Base-by-base conservation (phyloP, 2,329 filamentous ascomycete genomes). In the Diplodia corticola region DNA sequence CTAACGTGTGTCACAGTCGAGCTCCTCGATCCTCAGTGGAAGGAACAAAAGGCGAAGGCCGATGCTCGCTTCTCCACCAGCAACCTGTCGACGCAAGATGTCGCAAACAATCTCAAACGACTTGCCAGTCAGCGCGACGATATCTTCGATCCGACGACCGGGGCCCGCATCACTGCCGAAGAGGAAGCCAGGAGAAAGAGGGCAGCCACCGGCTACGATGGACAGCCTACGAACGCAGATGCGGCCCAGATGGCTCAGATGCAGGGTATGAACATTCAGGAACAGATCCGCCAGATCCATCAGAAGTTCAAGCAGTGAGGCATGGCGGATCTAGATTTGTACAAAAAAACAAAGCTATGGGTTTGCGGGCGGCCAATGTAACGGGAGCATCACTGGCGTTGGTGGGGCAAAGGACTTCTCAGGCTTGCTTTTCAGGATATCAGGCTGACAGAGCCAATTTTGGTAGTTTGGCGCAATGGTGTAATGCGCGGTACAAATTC, bases 31-130 rank as follows among this genome's bases (percentile, higher is more conserved):
- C 94, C 94, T 0, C 87, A 91, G 67, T 98, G 94, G 93, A 96
- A 96, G 77, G 93, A 97, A 76, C 93, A 98, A 77, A 92, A 93
- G 71, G 91, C 91, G 67, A 96, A 96, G 77, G 88, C 91, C 17
- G 92, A 97, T 53, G 88, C 91, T 13, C 89, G 94, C 69, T 92
- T 90, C 69, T 87, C 91, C 1, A 93, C 91, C 0, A 96, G 93
- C 10, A 97, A 96, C 72, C 80, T 97, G 10, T 91, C 90, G 0
- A 94, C 92, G 3, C 87, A 86, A 37, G 94, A 98, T 71, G 92
- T 96, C 53, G 93, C 93, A 61, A 93, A 92, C 77, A 97, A 98
- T 76, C 85, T 98, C 69, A 98, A 98, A 82, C 89, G 94, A n/a
- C 84, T 98, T 61, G 93, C 93, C 26, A 93, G 91, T 70, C 91